Conservation (phyloP, 2,329 filamentous ascomycete genomes). For the Penicillium sp. region DNA sequence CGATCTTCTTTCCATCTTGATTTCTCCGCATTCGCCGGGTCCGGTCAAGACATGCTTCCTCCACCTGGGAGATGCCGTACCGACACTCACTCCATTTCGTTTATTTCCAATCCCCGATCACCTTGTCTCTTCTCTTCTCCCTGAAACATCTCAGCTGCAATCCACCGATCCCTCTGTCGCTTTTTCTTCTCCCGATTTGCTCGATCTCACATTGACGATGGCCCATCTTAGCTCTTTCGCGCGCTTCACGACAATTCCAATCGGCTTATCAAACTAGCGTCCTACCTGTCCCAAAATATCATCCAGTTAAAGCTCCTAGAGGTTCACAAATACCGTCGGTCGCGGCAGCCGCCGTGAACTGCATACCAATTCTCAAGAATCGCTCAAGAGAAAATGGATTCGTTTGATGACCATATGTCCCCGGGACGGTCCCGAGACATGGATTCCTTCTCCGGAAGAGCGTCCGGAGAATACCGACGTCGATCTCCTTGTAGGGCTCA, state of each 20-base stretch:
- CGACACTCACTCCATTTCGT: slow-evolving; percentile 25
- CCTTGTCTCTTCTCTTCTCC: slow-evolving; percentile 27
- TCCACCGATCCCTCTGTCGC: slow-evolving; percentile 21
- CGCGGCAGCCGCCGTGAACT: slow-evolving; percentile 8
- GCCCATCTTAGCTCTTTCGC: slow-evolving; percentile 40
- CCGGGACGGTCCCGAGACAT: slow-evolving; percentile 49
- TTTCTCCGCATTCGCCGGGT: slow-evolving; percentile 15
- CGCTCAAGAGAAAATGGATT: slow-evolving; percentile 45
- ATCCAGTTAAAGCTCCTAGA: slow-evolving; percentile 1
- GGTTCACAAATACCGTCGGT: not conserved
- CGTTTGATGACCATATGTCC: slow-evolving; percentile 52
- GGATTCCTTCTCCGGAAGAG: slow-evolving; percentile 41
- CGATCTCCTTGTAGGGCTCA: slow-evolving; percentile 51
- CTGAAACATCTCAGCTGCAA: slow-evolving; percentile 27
- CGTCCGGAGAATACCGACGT: slow-evolving; percentile 48
- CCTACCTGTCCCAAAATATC: not conserved
- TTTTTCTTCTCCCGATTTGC: slow-evolving; percentile 20
- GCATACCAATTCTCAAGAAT: not conserved
- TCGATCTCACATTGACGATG: slow-evolving; percentile 44
- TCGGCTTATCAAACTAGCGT: not conserved
- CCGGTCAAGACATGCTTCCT: slow-evolving; percentile 15
- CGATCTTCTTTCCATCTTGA: slow-evolving; percentile 19
- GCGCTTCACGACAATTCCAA: slow-evolving; percentile 10
- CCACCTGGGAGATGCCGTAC: slow-evolving; percentile 19
- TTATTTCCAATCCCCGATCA: slow-evolving; percentile 24